Conservation (phyloP, 1,284 basidiomycete species). For the Papiliotrema fonsecae region DNA sequence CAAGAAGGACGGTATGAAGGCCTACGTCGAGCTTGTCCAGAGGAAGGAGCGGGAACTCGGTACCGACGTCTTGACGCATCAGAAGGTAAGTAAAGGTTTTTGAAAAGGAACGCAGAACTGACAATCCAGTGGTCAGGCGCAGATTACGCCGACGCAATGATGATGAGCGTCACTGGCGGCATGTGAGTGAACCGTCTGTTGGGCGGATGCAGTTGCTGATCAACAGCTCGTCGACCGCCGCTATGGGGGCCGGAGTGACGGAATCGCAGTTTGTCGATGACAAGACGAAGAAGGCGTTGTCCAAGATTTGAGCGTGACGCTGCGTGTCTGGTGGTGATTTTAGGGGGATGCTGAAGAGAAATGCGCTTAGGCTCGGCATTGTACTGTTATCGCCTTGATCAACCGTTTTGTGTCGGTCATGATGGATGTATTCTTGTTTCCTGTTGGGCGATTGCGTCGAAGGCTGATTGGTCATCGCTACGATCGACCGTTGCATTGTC, state of each 20-base stretch:
- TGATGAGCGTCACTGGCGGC: constrained; percentile 93
- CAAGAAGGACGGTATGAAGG: constrained; percentile 71
- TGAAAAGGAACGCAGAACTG: background rate
- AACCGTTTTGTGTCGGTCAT: no score
- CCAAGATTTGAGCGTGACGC: no score
- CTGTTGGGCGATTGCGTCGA: no score
- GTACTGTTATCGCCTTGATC: no score
- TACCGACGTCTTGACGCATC: constrained; percentile 73
- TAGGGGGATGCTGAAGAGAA: no score
- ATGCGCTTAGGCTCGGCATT: no score
- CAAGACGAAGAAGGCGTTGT: constrained; percentile 18
- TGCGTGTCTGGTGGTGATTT: no score
- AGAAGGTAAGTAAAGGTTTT: constrained; percentile 51
- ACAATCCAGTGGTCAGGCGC: constrained; percentile 81
- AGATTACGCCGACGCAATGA: constrained; percentile 83
- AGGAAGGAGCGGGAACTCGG: constrained; percentile 84
- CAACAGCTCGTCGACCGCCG: constrained; percentile 74
- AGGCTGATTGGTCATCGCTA: no score
- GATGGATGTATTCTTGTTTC: no score
- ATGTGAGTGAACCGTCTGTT: constrained; percentile 47
- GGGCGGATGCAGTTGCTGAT: background rate
- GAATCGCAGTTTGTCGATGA: constrained; percentile 69
- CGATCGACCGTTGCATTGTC: no score
- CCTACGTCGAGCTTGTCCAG: constrained; percentile 57
- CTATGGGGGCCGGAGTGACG: constrained; percentile 92